Evolutionary conservation across 2,329 filamentous ascomycete genomes (phyloP).

Genomic region (Alternaria sp.): DNA sequence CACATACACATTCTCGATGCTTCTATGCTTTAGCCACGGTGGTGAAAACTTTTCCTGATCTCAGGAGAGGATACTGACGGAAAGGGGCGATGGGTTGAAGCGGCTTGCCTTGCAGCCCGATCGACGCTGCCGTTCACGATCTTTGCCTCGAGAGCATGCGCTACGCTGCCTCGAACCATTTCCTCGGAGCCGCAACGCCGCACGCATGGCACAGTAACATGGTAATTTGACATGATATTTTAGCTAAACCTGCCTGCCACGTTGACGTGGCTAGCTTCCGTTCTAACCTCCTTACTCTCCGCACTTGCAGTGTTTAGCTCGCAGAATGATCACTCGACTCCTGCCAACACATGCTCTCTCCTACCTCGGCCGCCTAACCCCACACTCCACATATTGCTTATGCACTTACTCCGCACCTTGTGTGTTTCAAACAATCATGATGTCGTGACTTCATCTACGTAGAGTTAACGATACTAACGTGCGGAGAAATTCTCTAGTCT

Average conservation of each 20-base stretch:
- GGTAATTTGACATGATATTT: constrained; percentile 1
- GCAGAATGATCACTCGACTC: neutral
- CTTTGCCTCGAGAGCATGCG: constrained; percentile 1
- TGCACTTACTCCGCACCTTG: constrained; percentile 1
- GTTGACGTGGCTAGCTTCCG: constrained; percentile 32
- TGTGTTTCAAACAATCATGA: neutral
- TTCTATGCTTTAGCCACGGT: neutral
- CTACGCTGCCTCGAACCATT: constrained; percentile 3
- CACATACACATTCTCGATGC: neutral
- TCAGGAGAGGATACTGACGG: neutral
- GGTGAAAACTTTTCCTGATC: neutral
- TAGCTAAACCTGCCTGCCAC: constrained; percentile 6
- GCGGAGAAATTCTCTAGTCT: neutral
- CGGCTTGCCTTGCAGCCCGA: constrained; percentile 5
- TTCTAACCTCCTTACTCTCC: constrained; percentile 4
- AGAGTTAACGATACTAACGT: neutral
- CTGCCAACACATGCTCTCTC: constrained; percentile 3
- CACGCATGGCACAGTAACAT: constrained; percentile 1
- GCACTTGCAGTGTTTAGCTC: constrained; percentile 2
- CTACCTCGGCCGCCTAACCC: neutral
- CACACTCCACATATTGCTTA: constrained; percentile 3
- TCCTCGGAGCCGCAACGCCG: constrained; percentile 1
- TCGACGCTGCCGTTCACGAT: constrained; percentile 11
- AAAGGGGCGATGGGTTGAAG: constrained; percentile 4
- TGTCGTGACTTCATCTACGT: neutral